Evolutionary conservation across 495 filamentous ascomycete species (phyloP), one percentile per base, ranked within the genome.

Genomic region (Neurospora intermedia): DNA sequence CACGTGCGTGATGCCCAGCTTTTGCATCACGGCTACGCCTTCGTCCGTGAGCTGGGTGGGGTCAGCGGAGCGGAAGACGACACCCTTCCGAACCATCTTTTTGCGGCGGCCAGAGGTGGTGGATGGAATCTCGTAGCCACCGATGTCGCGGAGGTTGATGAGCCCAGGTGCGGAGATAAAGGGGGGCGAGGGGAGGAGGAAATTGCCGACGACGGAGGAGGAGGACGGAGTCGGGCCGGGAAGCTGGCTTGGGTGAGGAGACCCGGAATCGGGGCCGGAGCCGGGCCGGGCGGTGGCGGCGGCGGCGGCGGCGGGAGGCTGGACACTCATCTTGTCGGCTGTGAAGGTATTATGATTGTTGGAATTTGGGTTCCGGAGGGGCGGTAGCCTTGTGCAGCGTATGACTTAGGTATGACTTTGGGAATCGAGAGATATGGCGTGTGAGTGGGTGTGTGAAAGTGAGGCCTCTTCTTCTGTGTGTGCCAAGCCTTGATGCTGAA

Each of bases 101-200:
- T 62, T 62, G 2, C 7, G 76, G 2, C 2, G 76, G 13, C 69
- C 78, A 40, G 72, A 62, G 4, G 76, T 42, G 4, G 76, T 42
- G 6, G 54, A 35, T 0, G 54, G 54, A 69, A 87, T 75, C 62
- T 84, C 80, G 75, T 88, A 87, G 23, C 86, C 88, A 71, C 88
- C 88, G 2, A 89, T 76, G 70, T 90, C 88, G 69, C 90, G 84
- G 75, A 92, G 85, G 76, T 92, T 91, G 71, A 79, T 79, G 69
- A 91, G 81, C 1, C 88, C 87, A 0, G 82, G 80, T 40, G 89
- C 79, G 16, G 76, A 43, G 71, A 87, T 75, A 79, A 90, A 91
- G 40, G 88, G 89, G 1, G 84, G 82, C 13, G 78, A 78, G n/a
- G 83, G 84, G 2, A 81, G 76, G 16, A 38, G 11, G 10, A 35